Evolutionary conservation across 2,329 filamentous ascomycete genomes (phyloP).

Genomic region (Calonectria fujianensis): DNA sequence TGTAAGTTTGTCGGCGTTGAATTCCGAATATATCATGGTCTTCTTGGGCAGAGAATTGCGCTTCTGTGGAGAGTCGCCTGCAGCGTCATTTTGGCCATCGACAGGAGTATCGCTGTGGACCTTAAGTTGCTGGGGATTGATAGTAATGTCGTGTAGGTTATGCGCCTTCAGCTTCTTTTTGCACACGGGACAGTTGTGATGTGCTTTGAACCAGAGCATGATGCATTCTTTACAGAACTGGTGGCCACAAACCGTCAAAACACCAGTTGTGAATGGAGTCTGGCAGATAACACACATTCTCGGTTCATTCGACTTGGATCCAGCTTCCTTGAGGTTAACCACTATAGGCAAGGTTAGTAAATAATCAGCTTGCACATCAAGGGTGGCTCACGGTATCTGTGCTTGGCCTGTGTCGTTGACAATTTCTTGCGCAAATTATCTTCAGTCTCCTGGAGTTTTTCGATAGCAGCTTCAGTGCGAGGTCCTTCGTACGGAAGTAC

Average conservation of each 20-base stretch:
- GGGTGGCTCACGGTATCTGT: slow-evolving; percentile 77
- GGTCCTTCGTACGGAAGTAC: slow-evolving; percentile 84
- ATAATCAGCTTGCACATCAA: neutral
- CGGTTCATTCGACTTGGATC: slow-evolving; percentile 77
- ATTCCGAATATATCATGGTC: slow-evolving; percentile 83
- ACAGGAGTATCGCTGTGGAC: slow-evolving; percentile 68
- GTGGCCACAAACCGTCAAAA: slow-evolving; percentile 91
- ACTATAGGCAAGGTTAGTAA: slow-evolving; percentile 60
- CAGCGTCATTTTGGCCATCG: slow-evolving; percentile 35
- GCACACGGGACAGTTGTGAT: slow-evolving; percentile 89
- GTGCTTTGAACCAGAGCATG: slow-evolving; percentile 82
- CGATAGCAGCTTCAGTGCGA: slow-evolving; percentile 70
- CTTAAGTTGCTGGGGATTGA: slow-evolving; percentile 84
- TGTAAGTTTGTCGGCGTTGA: slow-evolving; percentile 81
- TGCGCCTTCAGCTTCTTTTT: slow-evolving; percentile 79
- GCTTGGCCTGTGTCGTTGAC: slow-evolving; percentile 80
- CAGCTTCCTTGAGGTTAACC: slow-evolving; percentile 72
- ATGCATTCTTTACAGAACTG: slow-evolving; percentile 95
- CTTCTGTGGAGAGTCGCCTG: slow-evolving; percentile 43
- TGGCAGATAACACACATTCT: slow-evolving; percentile 92
- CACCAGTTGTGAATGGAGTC: slow-evolving; percentile 83
- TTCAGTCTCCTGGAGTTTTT: slow-evolving; percentile 56
- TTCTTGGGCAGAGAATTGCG: slow-evolving; percentile 55
- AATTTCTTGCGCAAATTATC: slow-evolving; percentile 74
- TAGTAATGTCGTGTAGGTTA: slow-evolving; percentile 89